Conservation (phyloP, 495 filamentous ascomycete species). For the Penicillium flavigenum region DNA sequence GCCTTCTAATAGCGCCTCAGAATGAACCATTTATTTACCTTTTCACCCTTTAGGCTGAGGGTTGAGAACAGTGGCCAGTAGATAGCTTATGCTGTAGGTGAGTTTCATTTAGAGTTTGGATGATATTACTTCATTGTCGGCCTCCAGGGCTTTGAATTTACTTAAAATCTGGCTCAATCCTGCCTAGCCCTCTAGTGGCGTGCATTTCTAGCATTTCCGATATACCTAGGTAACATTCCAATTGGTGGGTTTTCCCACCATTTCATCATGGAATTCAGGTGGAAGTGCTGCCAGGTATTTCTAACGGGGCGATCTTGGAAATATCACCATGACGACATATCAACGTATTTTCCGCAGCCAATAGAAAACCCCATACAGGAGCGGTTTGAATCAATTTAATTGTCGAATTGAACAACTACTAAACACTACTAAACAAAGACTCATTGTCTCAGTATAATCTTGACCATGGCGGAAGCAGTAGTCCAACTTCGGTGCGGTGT, state of each 20-base stretch:
- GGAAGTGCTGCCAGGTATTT: neutral
- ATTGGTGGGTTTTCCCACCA: neutral
- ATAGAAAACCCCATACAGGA: neutral
- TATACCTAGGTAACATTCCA: neutral
- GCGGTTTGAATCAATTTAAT: neutral
- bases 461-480: slow-evolving; percentile 32
- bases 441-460: neutral
- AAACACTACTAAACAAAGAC: neutral
- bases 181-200: too few relatives aligned
- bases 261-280: too few relatives aligned
- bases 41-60: neutral
- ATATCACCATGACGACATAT: slow-evolving; percentile 23
- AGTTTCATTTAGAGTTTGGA: neutral
- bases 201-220: too few relatives aligned
- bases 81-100: neutral
- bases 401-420: neutral
- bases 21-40: slow-evolving; percentile 2
- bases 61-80: neutral
- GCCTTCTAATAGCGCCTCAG: slow-evolving; percentile 2
- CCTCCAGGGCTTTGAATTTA: neutral
- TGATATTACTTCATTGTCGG: neutral
- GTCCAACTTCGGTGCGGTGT: slow-evolving; percentile 45
- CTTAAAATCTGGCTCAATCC: too few relatives aligned
- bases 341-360: neutral
- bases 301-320: neutral